Percentiles rank a stretch among this genome's conserved stretches.
These are phyloP conservation scores for Malassezia japonica DNA, from an alignment of 1,284 basidiomycete genomes.

Conservation along the genomic window DNA sequence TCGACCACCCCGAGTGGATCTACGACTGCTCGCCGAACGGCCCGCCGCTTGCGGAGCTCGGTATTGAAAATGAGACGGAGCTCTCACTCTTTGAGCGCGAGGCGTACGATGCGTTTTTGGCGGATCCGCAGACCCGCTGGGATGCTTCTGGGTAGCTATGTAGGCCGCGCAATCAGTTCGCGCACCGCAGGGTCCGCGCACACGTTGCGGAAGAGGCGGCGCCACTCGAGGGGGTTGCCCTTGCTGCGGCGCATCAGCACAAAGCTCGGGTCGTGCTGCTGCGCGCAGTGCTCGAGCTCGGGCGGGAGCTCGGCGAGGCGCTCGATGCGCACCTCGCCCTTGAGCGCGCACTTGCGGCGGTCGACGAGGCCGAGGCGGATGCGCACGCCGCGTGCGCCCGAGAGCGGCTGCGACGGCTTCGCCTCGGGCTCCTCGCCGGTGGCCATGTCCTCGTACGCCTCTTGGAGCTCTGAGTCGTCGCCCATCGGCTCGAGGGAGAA, in stretches of 20 bases:
- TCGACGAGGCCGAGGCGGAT: slow-evolving; percentile 39
- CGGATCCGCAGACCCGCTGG: slow-evolving; percentile 39
- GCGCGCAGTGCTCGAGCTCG: slow-evolving; percentile 5
- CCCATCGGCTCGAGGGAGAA: slow-evolving; percentile 29
- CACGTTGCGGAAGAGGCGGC: slow-evolving; percentile 44
- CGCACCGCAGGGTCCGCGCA: slow-evolving; percentile 16
- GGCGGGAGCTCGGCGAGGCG: slow-evolving; percentile 14
- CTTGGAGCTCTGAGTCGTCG: slow-evolving; percentile 26
- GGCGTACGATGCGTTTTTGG: slow-evolving; percentile 36
- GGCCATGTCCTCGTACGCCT: slow-evolving; percentile 25
- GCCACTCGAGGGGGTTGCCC: slow-evolving; percentile 49
- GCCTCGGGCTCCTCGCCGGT: not conserved
- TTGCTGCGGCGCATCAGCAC: slow-evolving; percentile 46
- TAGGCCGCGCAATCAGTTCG: slow-evolving; percentile 2
- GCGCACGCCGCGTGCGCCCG: slow-evolving; percentile 28
- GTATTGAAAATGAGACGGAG: slow-evolving; percentile 43
- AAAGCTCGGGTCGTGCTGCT: slow-evolving; percentile 18
- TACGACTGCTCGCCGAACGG: slow-evolving; percentile 16
- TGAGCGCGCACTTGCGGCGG: slow-evolving; percentile 42
- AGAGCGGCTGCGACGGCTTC: not conserved
- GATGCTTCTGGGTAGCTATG: slow-evolving; percentile 15
- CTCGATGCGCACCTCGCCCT: slow-evolving; percentile 41
- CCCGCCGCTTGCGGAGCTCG: slow-evolving; percentile 26
- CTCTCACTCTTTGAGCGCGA: slow-evolving; percentile 37
- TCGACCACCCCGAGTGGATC: slow-evolving; percentile 45